A percentile compares a stretch with the other conserved stretches of the same genome.
Conservation (phyloP, 208 protist genomes). For the Leishmania arabica region DNA sequence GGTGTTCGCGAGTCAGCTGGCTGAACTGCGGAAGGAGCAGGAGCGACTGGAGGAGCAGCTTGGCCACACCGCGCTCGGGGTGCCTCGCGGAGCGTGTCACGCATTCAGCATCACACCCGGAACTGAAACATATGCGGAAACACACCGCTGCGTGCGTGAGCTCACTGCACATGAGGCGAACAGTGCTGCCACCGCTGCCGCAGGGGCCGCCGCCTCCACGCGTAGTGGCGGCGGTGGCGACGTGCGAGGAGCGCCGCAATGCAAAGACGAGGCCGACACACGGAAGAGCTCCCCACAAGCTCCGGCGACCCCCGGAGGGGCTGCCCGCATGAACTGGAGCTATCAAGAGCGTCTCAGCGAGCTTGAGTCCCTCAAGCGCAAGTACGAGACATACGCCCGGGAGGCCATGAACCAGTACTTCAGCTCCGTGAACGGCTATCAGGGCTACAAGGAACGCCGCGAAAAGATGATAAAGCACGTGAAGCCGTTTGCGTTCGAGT, state of each 20-base stretch:
- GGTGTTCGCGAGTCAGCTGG: conserved; percentile 27
- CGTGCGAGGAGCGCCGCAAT: too few relatives aligned
- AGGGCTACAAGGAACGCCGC: conserved; percentile 59
- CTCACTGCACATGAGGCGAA: conserved; percentile 4
- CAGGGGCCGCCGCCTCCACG: not conserved
- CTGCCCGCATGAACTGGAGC: not conserved
- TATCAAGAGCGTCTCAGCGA: conserved; percentile 39
- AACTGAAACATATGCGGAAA: not conserved
- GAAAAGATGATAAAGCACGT: conserved; percentile 32
- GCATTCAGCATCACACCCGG: not conserved
- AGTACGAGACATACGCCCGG: conserved; percentile 51
- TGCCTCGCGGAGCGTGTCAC: not conserved
- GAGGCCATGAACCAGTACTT: conserved; percentile 69
- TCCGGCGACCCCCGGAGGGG: not conserved
- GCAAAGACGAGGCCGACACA: not conserved
- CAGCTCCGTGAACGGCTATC: conserved; percentile 40
- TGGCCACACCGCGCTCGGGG: conserved; percentile 19
- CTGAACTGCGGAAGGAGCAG: conserved; percentile 37
- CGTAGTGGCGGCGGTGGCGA: not conserved
- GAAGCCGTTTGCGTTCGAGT: conserved; percentile 72
- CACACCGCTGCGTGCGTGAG: conserved; percentile 19
- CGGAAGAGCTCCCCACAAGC: not conserved
- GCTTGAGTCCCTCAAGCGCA: conserved; percentile 51
- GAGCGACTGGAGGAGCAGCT: conserved; percentile 29
- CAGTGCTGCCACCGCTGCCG: not conserved